A percentile compares a stretch with the other conserved stretches of the same genome.
Evolutionary conservation across 202 grass and related monocot genomes (phyloP).

Genomic region (Bolboschoenoplectus hybrid): DNA sequence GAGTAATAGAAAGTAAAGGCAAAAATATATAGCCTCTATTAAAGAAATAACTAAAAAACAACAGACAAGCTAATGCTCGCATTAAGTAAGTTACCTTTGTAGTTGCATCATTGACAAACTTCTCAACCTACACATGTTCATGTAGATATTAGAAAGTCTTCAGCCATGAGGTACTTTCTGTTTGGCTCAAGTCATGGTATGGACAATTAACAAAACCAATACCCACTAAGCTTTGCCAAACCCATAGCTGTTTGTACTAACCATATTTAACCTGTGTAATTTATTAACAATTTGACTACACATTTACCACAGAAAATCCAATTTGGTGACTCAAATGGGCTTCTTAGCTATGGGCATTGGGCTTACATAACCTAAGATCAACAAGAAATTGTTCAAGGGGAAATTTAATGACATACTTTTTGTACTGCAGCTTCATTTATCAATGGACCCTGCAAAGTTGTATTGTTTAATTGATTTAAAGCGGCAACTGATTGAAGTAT

Average conservation of each 20-base stretch:
- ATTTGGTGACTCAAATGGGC: constrained; percentile 10
- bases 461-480: constrained; percentile 40
- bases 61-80: not conserved
- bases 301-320: not conserved
- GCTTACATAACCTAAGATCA: not conserved
- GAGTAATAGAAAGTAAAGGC: not conserved
- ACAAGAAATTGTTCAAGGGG: not conserved
- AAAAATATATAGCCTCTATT: not conserved
- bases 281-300: constrained; percentile 19
- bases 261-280: not conserved
- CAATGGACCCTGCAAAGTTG: constrained; percentile 78
- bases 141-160: constrained; percentile 42
- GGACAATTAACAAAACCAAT: not conserved
- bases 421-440: constrained; percentile 90
- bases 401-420: constrained; percentile 55
- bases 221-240: not conserved
- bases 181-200: not conserved
- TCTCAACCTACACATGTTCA: constrained; percentile 77
- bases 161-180: constrained; percentile 21
- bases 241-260: not conserved
- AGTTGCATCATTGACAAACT: constrained; percentile 75
- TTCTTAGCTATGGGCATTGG: not conserved
- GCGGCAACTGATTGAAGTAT: constrained; percentile 30
- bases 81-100: constrained; percentile 71
- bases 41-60: not conserved